Base-by-base conservation (phyloP, 176 grass and related monocot species). In the Juncus inflexus region DNA sequence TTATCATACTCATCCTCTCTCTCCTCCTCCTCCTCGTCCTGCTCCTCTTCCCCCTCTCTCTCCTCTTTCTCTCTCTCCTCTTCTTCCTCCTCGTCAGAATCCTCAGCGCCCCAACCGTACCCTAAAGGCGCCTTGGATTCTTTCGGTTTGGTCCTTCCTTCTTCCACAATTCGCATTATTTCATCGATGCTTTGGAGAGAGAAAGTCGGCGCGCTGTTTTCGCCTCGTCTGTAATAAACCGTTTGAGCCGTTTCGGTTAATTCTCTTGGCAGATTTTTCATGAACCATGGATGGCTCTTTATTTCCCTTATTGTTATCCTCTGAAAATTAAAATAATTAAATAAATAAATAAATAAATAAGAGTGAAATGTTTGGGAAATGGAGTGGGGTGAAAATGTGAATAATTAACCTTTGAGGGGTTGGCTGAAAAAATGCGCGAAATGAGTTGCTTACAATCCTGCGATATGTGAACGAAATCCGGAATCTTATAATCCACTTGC, bases 221-320 rank as follows among this genome's bases (percentile, higher is more conserved):
- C 87, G 43, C 9, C 43, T 70, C 79, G 84, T 78, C 67, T 96
- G 71, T 84, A 96, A 59, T 96, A 96, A 43, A 76, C 70, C 15
- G 77, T 77, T 58, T 96, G 87, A 7, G 82, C 92, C 0, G 79
- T 42, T 55, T 91, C 87, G 0, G 84, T 91, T 12, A 96, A 84
- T 74, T 91, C 92, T 73, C 92, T 87, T 3, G 92, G 92, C 40
- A 96, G 73, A 78, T 96, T 96, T 79, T 89, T 96, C 77, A 91
- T 42, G 82, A 96, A 91, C 92, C 92, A 96, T 53, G 87, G 87
- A 55, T 96, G 92, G 52, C 39, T 96, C 77, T 91, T 96, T 73
- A 96, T 96, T 77, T 96, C 92, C 66, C 49, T 89, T 81, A 96
- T 85, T 35, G 92, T 96, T 62, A 89, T 89, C 76, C 92, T 96